Base-by-base conservation (phyloP, 305 asterid genomes). In the Fraxinus floribunda region DNA sequence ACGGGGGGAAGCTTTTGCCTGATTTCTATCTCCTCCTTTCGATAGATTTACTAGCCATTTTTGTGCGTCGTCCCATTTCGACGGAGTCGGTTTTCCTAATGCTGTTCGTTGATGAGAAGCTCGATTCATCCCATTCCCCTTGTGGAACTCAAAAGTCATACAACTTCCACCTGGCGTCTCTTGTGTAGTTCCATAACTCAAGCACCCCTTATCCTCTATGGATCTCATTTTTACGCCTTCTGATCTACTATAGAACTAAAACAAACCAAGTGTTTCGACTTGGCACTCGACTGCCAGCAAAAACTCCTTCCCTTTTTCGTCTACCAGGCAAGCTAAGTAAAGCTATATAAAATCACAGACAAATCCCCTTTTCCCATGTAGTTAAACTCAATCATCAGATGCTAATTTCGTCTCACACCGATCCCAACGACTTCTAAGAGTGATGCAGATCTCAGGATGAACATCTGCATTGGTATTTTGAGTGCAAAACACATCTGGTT, bases 21-120 rank as follows among this genome's bases (percentile, higher is more conserved):
- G 90, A 26, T 83, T 86, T 30, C 86, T 88, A 75, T 88, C 94
- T 4, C 92, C 95, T 68, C 93, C 89, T 75, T 89, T 87, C 1
- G 98, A 91, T 1, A 95, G 89, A 87, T 95, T 95, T 15, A 94
- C 99, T 0, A 95, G 88, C 99, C 99, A 95, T 36, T 95, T 95
- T 46, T 95, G 98, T 3, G 98, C 99, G 80, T 95, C 99, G 68
- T 95, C 99, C 98, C 98, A 95, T 81, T 95, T 95, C 7, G 97
- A 90, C 3, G 98, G 98, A 4, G 97, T 87, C 7, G 97, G 95
- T 36, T 95, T 93, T 20, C 97, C 95, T 20, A 91, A 78, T 1
- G 94, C 85, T 7, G 91, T 90, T 13, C 94, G 86, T 79, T 90
- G 94, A 57, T 91, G 93, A 24, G 95, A 82, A 29, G 91, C 60